Evolutionary conservation across 441 rosid genomes (phyloP), one percentile per base, ranked within the genome.

Genomic region (Jatropha podagrica): DNA sequence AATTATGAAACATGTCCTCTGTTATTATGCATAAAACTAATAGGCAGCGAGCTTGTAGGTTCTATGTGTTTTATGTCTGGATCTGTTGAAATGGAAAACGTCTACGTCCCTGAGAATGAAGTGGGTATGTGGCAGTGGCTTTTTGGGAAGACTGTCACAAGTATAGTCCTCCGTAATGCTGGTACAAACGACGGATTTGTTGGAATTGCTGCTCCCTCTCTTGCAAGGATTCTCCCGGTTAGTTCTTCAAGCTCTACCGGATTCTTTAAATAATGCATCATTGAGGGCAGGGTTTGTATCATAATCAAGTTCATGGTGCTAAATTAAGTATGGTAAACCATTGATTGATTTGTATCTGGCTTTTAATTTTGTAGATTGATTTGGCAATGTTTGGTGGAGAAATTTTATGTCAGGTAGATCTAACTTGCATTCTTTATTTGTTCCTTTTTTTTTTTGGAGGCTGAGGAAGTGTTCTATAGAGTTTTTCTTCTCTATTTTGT

Each of bases 41-140:
- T 40, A 20, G 15, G 27, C 46, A 26, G 42, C 44, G 74, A 69
- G 76, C 77, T 76, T 83, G 77, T 51, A 95, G 99, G 97, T 79
- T 88, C 98, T n/a, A 87, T 95, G 94, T 95, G 98, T 85, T 95
- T 91, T 84, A 89, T 90, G 98, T 95, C 99, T 78, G 98, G 97
- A 20, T 88, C 94, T 15, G 63, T 90, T 75, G 96, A 93, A 86
- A 88, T 87, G 97, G 98, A 92, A 74, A 94, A 96, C 76, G 80
- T 89, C 5, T 93, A 81, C 72, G 78, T 92, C 17, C 97, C 97
- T 74, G 98, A 96, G 84, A 92, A 91, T 73, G 96, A 96, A 84
- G 90, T 86, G 26, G 98, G 97, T n/a, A 77, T 92, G 84, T 88
- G 95, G 85, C 99, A 94, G 66, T 96, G 99, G 99, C 84, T 96